These are phyloP conservation scores for Nematocida ironsii DNA, from an alignment of 371 early-diverging fungal species.

Conservation along the genomic window DNA sequence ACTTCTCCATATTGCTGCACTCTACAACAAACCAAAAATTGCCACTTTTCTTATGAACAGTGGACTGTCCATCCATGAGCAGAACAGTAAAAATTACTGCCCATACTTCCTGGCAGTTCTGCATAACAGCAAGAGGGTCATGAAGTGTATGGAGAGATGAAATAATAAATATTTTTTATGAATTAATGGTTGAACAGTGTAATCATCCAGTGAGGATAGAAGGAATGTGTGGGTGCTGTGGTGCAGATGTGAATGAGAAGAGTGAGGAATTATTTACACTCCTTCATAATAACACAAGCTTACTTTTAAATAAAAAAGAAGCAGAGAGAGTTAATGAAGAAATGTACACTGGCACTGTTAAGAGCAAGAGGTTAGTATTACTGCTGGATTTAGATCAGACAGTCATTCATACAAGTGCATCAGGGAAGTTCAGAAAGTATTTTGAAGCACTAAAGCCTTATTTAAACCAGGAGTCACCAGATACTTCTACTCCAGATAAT, in stretches of 20 bases:
- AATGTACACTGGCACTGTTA: constrained; percentile 71
- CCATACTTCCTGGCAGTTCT: constrained; percentile 37
- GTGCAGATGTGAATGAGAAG: constrained; percentile 51
- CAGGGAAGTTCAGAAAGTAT: neutral
- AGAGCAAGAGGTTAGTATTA: constrained; percentile 77
- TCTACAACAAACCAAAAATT: constrained; percentile 20
- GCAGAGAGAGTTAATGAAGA: constrained; percentile 56
- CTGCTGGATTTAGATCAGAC: constrained; percentile 97
- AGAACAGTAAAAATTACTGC: constrained; percentile 15
- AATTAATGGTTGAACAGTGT: constrained; percentile 54
- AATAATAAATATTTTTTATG: constrained; percentile 48
- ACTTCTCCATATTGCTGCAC: constrained; percentile 43
- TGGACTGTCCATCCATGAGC: constrained; percentile 13
- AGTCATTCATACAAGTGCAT: constrained; percentile 81
- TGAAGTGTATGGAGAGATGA: constrained; percentile 13
- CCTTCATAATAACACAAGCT: constrained; percentile 57
- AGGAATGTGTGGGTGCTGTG: constrained; percentile 65
- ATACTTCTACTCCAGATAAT: neutral
- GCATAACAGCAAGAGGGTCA: neutral
- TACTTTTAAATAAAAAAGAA: constrained; percentile 56
- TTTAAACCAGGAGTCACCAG: neutral
- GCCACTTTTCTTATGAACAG: constrained; percentile 14
- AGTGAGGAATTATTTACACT: constrained; percentile 52
- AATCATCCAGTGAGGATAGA: constrained; percentile 61
- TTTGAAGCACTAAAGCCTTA: constrained; percentile 1